These are phyloP conservation scores for Fraxinus xanthoxyloides DNA, from an alignment of 305 asterid species.

Conservation along the genomic window DNA sequence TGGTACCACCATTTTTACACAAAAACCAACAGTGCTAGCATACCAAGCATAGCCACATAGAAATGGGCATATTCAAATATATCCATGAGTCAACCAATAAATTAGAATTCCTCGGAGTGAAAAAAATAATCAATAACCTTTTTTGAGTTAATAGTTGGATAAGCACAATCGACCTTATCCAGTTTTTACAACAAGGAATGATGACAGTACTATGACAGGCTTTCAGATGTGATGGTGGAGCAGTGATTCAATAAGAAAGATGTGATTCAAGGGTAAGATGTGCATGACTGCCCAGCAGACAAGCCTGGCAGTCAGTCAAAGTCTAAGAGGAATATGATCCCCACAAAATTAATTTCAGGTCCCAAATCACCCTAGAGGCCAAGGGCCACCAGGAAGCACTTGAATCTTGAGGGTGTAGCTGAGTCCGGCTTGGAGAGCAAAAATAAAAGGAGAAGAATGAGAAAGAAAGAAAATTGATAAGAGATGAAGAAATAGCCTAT, in stretches of 20 bases:
- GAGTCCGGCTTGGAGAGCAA: not conserved
- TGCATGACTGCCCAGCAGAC: not conserved
- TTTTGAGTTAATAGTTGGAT: not conserved
- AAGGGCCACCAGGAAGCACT: not conserved
- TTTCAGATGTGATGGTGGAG: not conserved
- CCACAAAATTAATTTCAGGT: not conserved
- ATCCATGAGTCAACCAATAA: not conserved
- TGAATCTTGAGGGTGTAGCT: not conserved
- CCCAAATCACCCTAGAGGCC: not conserved
- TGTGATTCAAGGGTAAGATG: not conserved
- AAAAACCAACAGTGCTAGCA: not conserved
- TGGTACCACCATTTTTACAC: not conserved
- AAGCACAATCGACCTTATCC: not conserved
- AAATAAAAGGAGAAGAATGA: not conserved
- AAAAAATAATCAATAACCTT: not conserved
- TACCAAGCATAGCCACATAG: not conserved
- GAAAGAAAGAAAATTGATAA: not conserved
- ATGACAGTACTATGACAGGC: not conserved
- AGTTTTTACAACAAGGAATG: not conserved
- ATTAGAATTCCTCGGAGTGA: not conserved
- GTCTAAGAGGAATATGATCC: not conserved
- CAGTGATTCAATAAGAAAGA: not conserved
- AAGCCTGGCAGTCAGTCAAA: not conserved
- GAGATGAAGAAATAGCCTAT: not conserved
- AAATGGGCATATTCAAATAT: not conserved